These are phyloP conservation scores for Canna indica DNA, from an alignment of 176 grass and related monocot genomes.

Conservation along the genomic window DNA sequence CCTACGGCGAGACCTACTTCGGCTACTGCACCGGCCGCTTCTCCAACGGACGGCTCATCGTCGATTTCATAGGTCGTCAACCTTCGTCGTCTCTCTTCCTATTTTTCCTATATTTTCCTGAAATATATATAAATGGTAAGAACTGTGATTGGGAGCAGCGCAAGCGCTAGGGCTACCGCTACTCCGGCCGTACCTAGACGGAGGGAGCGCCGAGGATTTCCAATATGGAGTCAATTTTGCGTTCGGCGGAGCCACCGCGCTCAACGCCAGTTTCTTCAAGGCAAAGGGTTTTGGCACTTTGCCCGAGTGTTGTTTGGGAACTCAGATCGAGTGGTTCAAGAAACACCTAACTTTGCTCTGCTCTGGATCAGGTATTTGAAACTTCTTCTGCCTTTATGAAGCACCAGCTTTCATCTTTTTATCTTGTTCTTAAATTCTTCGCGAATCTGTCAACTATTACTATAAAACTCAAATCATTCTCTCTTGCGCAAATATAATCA, in stretches of 20 bases:
- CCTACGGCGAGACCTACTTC: slow-evolving; percentile 68
- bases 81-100: too few species aligned
- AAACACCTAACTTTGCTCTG: slow-evolving; percentile 28
- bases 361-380: slow-evolving; percentile 19
- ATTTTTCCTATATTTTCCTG: too few species aligned
- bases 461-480: too few species aligned
- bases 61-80: slow-evolving; percentile 48
- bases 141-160: too few species aligned
- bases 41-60: slow-evolving; percentile 40
- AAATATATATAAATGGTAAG: too few species aligned
- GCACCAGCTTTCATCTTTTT: not conserved
- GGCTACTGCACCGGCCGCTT: slow-evolving; percentile 27
- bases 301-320: slow-evolving; percentile 3
- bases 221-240: slow-evolving; percentile 49
- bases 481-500: too few species aligned
- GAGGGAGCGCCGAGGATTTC: slow-evolving; percentile 27
- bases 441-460: too few species aligned
- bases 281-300: not conserved
- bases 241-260: slow-evolving; percentile 23
- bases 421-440: too few species aligned
- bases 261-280: slow-evolving; percentile 23
- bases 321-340: slow-evolving; percentile 43
- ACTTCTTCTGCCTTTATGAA: too few species aligned
- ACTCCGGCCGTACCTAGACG: slow-evolving; percentile 26
- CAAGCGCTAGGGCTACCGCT: slow-evolving; percentile 37